Base-by-base conservation (phyloP, 2,329 filamentous ascomycete genomes). In the Exophiala oligosperma region DNA sequence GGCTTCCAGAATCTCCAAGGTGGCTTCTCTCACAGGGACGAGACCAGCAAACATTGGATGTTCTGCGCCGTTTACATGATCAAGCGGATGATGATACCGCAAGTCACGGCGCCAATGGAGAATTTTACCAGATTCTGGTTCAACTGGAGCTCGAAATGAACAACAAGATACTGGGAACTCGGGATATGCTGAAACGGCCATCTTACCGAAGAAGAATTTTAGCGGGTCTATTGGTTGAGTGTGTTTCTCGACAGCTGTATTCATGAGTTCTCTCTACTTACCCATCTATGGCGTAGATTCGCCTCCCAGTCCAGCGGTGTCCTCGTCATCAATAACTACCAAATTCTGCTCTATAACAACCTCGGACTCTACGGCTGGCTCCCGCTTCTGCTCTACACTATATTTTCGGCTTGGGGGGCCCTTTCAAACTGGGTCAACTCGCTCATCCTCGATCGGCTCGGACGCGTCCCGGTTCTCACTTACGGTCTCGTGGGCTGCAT, bases 191-290 rank as follows among this genome's bases (percentile, higher is more conserved):
- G 12, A 14, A n/a, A 8, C 12, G 21, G 8, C 9, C 49, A 12
- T 40, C 32, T 8, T 79, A 79, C 58, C 70, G 79, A 11, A 81
- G 79, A 68, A 71, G 79, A 1, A 79, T 81, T 76, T 68, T 74
- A 0, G 77, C 81, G 35, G 78, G 78, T 0, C 81, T 81, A 57
- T 38, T 23, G 11, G 28, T 51, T n/a, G 28, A 51, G 29, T 44
- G 21, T 2, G 41, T 17, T 17, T 17, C 17, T 17, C 17, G 17
- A 17, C 17, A 17, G 17, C 17, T 17, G 17, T 17, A 17, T 17
- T 17, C 17, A 17, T 17, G 17, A 17, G 17, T 17, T 17, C 17
- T 17, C 17, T 17, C 17, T 17, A 17, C 17, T 17, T 17, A 17
- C 17, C 17, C 17, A 17, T 17, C 17, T 17, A 17, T 17, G 17